phyloP scores from a whole-genome alignment of 345 rosid genomes.

The thale cress (Arabidopsis thaliana) region DNA sequence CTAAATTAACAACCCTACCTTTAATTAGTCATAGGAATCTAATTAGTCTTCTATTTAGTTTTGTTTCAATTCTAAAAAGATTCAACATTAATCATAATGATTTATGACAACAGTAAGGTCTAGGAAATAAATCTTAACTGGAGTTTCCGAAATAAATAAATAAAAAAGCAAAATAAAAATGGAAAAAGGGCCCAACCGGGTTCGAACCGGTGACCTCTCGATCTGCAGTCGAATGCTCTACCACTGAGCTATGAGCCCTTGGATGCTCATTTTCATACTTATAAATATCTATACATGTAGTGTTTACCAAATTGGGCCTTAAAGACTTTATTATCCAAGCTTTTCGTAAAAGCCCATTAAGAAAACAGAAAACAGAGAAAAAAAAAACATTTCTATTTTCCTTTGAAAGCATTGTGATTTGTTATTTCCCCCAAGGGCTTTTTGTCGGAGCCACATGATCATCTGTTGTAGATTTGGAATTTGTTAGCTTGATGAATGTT shows the following conservation, averaged over 20 bases:
- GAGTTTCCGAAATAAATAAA: neutral
- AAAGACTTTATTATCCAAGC: neutral
- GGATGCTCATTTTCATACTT: rapidly evolving
- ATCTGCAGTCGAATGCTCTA: conserved; percentile 91
- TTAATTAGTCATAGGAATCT: neutral
- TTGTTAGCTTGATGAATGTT: no score
- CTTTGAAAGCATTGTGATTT: no score
- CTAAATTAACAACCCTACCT: no score
- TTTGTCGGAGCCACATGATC: no score
- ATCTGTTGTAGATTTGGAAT: no score
- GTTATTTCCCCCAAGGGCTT: no score
- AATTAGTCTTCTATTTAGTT: neutral
- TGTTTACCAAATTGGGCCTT: neutral
- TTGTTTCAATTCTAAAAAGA: neutral
- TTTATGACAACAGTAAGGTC: neutral
- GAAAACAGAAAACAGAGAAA: neutral
- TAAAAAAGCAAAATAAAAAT: no score
- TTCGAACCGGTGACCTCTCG: conserved; percentile 74
- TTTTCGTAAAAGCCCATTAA: neutral
- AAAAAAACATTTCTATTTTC: no score
- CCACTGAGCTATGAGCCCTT: conserved; percentile 88
- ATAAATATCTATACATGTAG: rapidly evolving
- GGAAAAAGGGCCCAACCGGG: conserved; percentile 53
- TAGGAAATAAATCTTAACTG: no score
- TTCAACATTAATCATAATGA: neutral